A percentile compares a stretch with the other conserved stretches of the same genome.
These are phyloP conservation scores for Cardamine resedifolia DNA, from an alignment of 345 rosid species.

Conservation along the genomic window DNA sequence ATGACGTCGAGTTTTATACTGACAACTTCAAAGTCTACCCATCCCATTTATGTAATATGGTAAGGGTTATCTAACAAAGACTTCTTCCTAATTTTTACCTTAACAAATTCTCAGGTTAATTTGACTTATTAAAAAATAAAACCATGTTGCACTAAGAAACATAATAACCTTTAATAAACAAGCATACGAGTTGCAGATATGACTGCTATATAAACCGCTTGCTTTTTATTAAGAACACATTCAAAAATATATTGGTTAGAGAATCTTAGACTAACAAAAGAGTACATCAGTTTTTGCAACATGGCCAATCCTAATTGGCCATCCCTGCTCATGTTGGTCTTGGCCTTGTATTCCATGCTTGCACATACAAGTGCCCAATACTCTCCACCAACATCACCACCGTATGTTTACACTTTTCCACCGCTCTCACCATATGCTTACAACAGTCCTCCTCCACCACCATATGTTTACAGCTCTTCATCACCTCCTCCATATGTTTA, in stretches of 20 bases:
- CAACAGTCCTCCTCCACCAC: neutral
- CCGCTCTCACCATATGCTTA: slow-evolving; percentile 12
- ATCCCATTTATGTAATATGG: neutral
- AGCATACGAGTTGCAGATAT: neutral
- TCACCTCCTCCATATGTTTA: neutral
- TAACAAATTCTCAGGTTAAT: slow-evolving; percentile 1
- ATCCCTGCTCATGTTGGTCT: slow-evolving; percentile 22
- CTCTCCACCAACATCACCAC: slow-evolving; percentile 16
- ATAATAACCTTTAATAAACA: slow-evolving; percentile 16
- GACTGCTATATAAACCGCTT: slow-evolving; percentile 18
- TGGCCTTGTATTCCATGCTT: slow-evolving; percentile 29
- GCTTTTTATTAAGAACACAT: slow-evolving; percentile 6
- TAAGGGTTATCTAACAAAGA: slow-evolving; percentile 27
- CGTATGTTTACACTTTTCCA: slow-evolving; percentile 5
- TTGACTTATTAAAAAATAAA: slow-evolving; percentile 19
- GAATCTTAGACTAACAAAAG: slow-evolving; percentile 1
- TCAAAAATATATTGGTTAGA: slow-evolving; percentile 20
- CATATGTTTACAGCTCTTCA: neutral
- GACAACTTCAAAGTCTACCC: slow-evolving; percentile 27
- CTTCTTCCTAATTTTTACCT: slow-evolving; percentile 22
- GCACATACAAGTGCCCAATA: slow-evolving; percentile 25
- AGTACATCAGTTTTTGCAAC: neutral
- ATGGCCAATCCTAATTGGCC: slow-evolving; percentile 36
- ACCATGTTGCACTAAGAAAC: slow-evolving; percentile 20
- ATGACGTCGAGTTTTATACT: slow-evolving; percentile 21